phyloP scores from a whole-genome alignment of 2,329 filamentous ascomycete species.

The Hymenotorrendiella dingleyae region DNA sequence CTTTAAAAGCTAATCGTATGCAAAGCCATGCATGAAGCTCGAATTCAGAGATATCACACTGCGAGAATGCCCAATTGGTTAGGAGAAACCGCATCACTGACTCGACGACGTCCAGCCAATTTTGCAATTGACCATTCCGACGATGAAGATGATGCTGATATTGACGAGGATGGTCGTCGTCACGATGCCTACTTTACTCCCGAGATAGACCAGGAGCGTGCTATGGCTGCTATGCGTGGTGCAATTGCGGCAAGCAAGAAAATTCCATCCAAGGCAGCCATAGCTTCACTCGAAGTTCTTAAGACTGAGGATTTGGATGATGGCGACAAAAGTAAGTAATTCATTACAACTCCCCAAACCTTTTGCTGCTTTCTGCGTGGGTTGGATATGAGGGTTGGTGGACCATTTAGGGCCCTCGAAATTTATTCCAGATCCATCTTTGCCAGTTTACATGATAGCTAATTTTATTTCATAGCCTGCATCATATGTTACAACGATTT shows the following conservation, averaged over 20 bases:
- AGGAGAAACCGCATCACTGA: background rate
- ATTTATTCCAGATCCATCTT: no score
- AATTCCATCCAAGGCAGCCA: constrained; percentile 24
- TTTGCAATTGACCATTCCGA: constrained; percentile 9
- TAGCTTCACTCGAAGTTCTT: constrained; percentile 26
- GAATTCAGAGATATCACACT: background rate
- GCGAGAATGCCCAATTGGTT: background rate
- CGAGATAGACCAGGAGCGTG: constrained; percentile 17
- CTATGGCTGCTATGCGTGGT: constrained; percentile 20
- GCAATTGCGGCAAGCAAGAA: constrained; percentile 20
- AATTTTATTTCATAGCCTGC: constrained; percentile 42
- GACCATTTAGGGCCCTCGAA: no score
- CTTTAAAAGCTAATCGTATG: background rate
- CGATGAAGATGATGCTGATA: constrained; percentile 16
- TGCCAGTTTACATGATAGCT: constrained; percentile 2
- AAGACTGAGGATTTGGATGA: constrained; percentile 23
- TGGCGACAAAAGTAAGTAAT: constrained; percentile 26
- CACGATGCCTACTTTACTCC: constrained; percentile 7
- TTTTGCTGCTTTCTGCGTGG: no score
- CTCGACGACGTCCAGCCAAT: no score
- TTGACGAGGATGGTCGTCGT: constrained; percentile 5
- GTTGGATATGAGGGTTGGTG: no score
- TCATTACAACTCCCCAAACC: background rate
- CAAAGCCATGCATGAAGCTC: background rate
- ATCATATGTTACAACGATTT: constrained; percentile 62